Base-by-base conservation (phyloP, 805 yeast species). In the Pichia eremophila region DNA sequence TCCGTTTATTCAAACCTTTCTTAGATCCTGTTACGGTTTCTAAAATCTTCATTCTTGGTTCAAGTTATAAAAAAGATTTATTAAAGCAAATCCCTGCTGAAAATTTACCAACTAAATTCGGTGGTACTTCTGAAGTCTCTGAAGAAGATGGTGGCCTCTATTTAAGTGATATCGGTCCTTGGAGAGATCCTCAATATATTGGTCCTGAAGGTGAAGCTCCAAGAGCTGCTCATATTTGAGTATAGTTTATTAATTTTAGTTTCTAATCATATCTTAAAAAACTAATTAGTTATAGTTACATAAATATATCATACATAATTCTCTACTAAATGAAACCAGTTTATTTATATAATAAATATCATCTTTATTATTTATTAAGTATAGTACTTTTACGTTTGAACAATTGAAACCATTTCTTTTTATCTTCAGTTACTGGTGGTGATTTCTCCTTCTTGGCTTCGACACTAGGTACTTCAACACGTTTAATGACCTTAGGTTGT, bases 171-270 rank as follows among this genome's bases (percentile, higher is more conserved):
- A 72, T 83, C 55, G 99, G 99, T 56, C 99, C 99, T 54, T 93
- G 99, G 99, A 85, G 96, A 76, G 93, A 91, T 52, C 72, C 82
- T 32, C 59, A 84, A 68, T 91, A 61, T 68, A 83, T 89, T 63
- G 98, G 97, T 14, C 95, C 96, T 50, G 98, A 90, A 70, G 96
- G 96, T 54, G 87, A 83, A 67, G 95, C 95, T 46, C 96, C 96
- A 61, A 71, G 68, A 58, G 35, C 48, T 15, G 17, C 25, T 17
- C 19, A 29, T 7, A 40, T 17, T 14, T 36, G 9, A 36, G 8
- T 10, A 34, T 22, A 22, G 25, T 22, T 5, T 22, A 22, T 22
- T 5, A 22, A 4, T 22, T 22, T 7, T 22, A 22, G 5, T 22
- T 22, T 22, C 25, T 22, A 22, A 22, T 22, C 25, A 5, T 22